A percentile compares a stretch with the other conserved stretches of the same genome.
Evolutionary conservation across 768 basidiomycete genomes (phyloP).

Genomic region (Crepidotus variabilis): DNA sequence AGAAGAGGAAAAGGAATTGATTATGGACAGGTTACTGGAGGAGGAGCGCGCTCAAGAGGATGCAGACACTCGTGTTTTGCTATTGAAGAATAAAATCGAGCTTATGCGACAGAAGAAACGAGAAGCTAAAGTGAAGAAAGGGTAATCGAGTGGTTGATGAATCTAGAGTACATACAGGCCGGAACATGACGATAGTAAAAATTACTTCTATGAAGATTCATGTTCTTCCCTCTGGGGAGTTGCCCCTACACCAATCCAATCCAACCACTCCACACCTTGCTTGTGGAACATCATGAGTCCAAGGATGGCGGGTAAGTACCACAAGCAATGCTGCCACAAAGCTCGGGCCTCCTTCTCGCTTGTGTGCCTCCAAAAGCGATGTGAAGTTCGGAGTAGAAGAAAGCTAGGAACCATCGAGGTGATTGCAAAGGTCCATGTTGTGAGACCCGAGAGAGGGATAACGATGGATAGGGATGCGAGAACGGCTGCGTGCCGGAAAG

Average conservation of each 20-base stretch:
- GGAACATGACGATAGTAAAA: background rate
- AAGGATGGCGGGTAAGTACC: constrained; percentile 88
- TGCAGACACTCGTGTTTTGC: constrained; percentile 69
- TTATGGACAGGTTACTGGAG: constrained; percentile 81
- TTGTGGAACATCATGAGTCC: constrained; percentile 96
- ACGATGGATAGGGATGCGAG: constrained; percentile 75
- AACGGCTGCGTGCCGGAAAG: constrained; percentile 76
- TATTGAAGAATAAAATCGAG: constrained; percentile 65
- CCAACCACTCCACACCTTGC: constrained; percentile 73
- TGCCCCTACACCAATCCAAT: constrained; percentile 43
- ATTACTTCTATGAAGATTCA: background rate
- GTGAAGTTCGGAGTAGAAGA: constrained; percentile 65
- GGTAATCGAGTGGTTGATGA: background rate
- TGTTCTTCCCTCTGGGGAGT: background rate
- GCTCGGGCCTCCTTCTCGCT: constrained; percentile 75
- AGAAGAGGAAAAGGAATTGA: constrained; percentile 73
- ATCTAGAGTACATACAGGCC: background rate
- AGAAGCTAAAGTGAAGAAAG: constrained; percentile 18
- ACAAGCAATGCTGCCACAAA: constrained; percentile 78
- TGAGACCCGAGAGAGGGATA: constrained; percentile 85
- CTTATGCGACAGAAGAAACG: constrained; percentile 41
- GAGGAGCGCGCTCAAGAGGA: constrained; percentile 88
- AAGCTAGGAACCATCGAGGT: constrained; percentile 75
- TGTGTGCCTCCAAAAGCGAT: constrained; percentile 67
- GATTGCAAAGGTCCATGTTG: constrained; percentile 86